These are phyloP conservation scores for Anthracocystis setariae DNA, from an alignment of 1,284 basidiomycete species.

Conservation along the genomic window DNA sequence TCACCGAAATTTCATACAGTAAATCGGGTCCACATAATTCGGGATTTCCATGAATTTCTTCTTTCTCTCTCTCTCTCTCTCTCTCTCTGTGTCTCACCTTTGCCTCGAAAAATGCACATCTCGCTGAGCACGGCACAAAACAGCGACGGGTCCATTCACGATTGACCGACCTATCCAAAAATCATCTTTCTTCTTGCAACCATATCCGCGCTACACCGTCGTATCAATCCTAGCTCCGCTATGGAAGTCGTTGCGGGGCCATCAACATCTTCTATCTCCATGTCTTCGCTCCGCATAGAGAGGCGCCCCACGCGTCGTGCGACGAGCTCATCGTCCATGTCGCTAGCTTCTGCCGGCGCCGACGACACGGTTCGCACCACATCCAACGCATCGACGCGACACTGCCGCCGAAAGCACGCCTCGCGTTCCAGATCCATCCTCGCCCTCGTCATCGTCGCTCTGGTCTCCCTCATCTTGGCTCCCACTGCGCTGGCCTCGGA, in stretches of 20 bases:
- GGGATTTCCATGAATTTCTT: too few relatives aligned
- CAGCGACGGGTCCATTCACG: too few relatives aligned
- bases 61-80: too few relatives aligned
- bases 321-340: background rate
- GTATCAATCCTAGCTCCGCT: background rate
- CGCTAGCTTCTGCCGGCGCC: background rate
- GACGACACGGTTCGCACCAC: background rate
- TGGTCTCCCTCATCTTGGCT: conserved; percentile 14
- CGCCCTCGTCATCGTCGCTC: conserved; percentile 9
- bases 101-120: too few relatives aligned
- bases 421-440: conserved; percentile 10
- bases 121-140: too few relatives aligned
- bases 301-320: conserved; percentile 1
- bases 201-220: background rate
- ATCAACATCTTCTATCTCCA: conserved; percentile 13
- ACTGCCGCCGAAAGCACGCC: background rate
- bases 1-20: too few relatives aligned
- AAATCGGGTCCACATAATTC: too few relatives aligned
- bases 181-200: too few relatives aligned
- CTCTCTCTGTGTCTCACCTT: too few relatives aligned
- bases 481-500: conserved; percentile 48
- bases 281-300: background rate
- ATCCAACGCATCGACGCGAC: background rate
- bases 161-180: background rate
- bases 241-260: conserved; percentile 11